Base-by-base conservation (phyloP, 1,284 basidiomycete genomes). In the Pseudozyma thailandica region DNA sequence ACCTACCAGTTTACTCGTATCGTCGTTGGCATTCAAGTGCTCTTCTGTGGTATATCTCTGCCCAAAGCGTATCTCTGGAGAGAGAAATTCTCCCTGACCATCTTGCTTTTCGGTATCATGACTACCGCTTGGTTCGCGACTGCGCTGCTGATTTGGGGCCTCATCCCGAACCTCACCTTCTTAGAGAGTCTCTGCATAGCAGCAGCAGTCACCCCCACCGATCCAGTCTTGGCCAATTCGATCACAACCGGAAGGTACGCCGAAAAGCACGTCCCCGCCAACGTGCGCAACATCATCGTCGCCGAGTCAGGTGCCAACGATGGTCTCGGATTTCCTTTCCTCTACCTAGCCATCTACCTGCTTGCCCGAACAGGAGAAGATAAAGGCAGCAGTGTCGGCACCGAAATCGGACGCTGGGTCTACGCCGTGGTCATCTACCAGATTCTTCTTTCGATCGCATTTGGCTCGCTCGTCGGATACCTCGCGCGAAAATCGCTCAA, bases 271-370 rank as follows among this genome's bases (percentile, higher is more conserved):
- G 83, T 85, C 2, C 83, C 83, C 5, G 71, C 66, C 21, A 75
- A 77, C 44, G 81, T 85, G 7, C 68, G 84, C 3, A 79, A 85
- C 64, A 78, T 85, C 47, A 80, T 83, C 53, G 61, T 82, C 4
- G 84, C 84, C 9, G 84, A 85, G 60, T 77, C 75, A 13, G 84
- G 84, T 26, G 84, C 84, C 8, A 85, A 85, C 62, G 84, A 85
- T 47, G 84, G 84, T 2, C 70, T 84, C 1, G 75, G 74, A 12
- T 80, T 79, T 30, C 77, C 75, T 1, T 79, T 78, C 31, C 58
- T 79, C 23, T 82, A 80, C 70, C 50, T 85, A 61, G 79, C 84
- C 49, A 77, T 85, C 55, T 84, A 82, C 59, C 55, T 82, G 7
- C 50, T 82, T 6, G 71, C 64, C 1, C 74, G 81, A 12, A 63